Conservation (phyloP, 2,329 filamentous ascomycete species). For the Metarhizium rileyi region DNA sequence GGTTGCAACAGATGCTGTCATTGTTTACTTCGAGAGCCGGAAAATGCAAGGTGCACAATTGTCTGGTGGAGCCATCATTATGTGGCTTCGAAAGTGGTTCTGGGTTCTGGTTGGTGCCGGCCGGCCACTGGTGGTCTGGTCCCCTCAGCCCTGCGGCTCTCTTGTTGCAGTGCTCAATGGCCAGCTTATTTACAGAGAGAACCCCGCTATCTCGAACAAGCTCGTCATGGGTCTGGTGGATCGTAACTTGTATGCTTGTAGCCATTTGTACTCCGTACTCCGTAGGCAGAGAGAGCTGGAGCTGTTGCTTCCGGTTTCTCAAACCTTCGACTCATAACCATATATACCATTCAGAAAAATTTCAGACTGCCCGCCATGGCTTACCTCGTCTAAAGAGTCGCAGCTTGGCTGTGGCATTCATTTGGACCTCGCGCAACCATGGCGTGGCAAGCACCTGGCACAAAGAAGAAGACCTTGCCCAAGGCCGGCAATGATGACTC, state of each 20-base stretch:
- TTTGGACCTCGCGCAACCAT: constrained; percentile 30
- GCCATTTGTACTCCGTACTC: too few relatives aligned
- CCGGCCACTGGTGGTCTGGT: too few relatives aligned
- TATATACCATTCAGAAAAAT: neutral
- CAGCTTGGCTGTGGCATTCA: constrained; percentile 45
- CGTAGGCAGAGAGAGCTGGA: neutral
- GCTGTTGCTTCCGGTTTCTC: neutral
- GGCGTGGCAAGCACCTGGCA: constrained; percentile 40
- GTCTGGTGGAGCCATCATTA: neutral
- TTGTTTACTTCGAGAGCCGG: constrained; percentile 1
- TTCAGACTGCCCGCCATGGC: constrained; percentile 27
- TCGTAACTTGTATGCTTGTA: neutral
- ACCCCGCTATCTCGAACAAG: neutral
- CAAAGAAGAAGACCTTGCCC: constrained; percentile 38
- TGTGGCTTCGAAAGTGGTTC: too few relatives aligned
- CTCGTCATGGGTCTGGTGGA: too few relatives aligned
- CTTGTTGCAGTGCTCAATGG: too few relatives aligned
- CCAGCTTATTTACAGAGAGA: neutral
- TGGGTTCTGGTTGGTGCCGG: too few relatives aligned
- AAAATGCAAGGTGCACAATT: neutral
- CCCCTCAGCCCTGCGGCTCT: too few relatives aligned
- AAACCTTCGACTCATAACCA: neutral
- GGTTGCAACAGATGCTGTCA: neutral
- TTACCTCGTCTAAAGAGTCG: constrained; percentile 36
- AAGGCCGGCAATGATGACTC: constrained; percentile 34